Evolutionary conservation across 257 asterid genomes (phyloP).

Genomic region (Penstemon barbatus): DNA sequence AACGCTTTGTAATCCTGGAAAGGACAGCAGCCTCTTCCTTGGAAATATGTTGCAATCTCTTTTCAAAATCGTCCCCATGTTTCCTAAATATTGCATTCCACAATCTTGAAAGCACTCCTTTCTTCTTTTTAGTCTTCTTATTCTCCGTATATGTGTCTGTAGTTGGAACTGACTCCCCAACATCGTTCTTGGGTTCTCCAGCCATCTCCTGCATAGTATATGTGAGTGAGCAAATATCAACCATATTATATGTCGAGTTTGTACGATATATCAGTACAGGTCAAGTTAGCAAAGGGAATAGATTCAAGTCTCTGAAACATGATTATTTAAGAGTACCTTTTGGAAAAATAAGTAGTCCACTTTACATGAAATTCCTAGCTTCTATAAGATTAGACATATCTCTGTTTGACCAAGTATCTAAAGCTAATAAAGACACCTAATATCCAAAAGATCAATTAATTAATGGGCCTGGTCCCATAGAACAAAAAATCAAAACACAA

Average conservation of each 20-base stretch:
- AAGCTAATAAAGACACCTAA: background rate
- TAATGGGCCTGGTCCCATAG: background rate
- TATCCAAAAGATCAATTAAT: background rate
- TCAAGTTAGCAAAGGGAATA: conserved; percentile 12
- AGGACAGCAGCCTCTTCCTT: conserved; percentile 88
- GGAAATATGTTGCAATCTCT: conserved; percentile 79
- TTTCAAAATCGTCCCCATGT: conserved; percentile 82
- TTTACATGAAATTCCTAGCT: background rate
- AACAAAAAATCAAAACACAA: background rate
- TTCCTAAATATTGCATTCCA: conserved; percentile 72
- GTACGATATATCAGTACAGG: background rate
- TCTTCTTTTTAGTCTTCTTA: conserved; percentile 57
- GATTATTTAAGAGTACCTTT: background rate
- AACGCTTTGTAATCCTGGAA: conserved; percentile 63
- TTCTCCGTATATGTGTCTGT: conserved; percentile 49
- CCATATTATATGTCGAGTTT: background rate
- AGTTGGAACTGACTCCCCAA: conserved; percentile 44
- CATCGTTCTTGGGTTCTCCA: conserved; percentile 54
- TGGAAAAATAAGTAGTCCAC: background rate
- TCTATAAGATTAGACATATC: conserved; percentile 9
- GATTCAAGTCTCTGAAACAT: conserved; percentile 11
- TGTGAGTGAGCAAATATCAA: no score
- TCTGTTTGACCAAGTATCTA: background rate
- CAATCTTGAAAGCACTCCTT: conserved; percentile 70
- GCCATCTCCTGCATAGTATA: conserved; percentile 51